These are phyloP conservation scores for Aschersonia sp. DNA, from an alignment of 2,329 filamentous ascomycete genomes.

Conservation along the genomic window DNA sequence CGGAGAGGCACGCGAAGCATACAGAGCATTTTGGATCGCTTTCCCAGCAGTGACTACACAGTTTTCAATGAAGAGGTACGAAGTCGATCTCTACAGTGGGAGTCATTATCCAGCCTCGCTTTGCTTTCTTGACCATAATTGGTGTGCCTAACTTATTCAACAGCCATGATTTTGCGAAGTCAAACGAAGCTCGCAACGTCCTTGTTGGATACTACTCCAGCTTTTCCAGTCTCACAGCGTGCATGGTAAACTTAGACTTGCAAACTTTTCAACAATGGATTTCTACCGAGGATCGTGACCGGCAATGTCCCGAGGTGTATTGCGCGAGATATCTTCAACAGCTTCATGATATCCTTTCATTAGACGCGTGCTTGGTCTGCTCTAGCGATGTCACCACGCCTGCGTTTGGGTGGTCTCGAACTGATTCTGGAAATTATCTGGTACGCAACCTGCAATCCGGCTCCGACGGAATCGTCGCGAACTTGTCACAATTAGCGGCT, in stretches of 20 bases:
- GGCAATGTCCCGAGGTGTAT: slow-evolving; percentile 11
- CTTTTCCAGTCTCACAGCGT: slow-evolving; percentile 35
- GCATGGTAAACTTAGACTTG: slow-evolving; percentile 35
- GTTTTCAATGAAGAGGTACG: slow-evolving; percentile 24
- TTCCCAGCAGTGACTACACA: slow-evolving; percentile 33
- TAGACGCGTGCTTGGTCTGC: slow-evolving; percentile 5
- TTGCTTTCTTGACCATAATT: too few relatives aligned
- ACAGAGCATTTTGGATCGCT: slow-evolving; percentile 34
- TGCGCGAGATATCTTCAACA: slow-evolving; percentile 27
- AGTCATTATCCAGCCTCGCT: too few relatives aligned
- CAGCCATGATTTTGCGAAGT: slow-evolving; percentile 6
- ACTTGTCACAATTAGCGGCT: slow-evolving; percentile 27
- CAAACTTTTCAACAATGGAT: slow-evolving; percentile 8
- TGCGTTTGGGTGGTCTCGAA: slow-evolving; percentile 3
- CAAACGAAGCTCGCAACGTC: slow-evolving; percentile 14
- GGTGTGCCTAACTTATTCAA: not conserved
- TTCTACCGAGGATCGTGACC: slow-evolving; percentile 2
- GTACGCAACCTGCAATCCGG: slow-evolving; percentile 27
- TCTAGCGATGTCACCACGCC: slow-evolving; percentile 6
- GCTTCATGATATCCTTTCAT: slow-evolving; percentile 17
- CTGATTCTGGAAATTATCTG: slow-evolving; percentile 16
- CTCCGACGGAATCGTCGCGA: slow-evolving; percentile 25
- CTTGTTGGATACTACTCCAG: slow-evolving; percentile 19
- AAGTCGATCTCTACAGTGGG: not conserved
- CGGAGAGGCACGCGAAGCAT: slow-evolving; percentile 26